Conservation (phyloP, 768 basidiomycete genomes). For the Ramaria rubella region DNA sequence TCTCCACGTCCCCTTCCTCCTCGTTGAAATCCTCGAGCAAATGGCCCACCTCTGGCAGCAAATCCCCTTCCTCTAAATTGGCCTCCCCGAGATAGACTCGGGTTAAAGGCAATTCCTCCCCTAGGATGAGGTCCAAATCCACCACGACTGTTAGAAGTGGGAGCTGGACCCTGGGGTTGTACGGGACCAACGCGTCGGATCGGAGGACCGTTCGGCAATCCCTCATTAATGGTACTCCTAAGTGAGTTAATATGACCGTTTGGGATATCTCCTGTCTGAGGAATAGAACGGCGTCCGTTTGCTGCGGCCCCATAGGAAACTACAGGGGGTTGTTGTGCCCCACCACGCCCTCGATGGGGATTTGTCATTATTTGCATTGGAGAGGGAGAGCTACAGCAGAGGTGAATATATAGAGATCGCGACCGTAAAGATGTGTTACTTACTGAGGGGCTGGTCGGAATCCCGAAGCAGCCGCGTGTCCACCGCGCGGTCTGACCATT, state of each 20-base stretch:
- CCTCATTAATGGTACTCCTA: conserved; percentile 9
- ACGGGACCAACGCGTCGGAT: conserved; percentile 18
- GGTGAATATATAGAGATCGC: conserved; percentile 2
- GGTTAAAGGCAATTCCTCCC: neutral
- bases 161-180: conserved; percentile 28
- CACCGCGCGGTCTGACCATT: conserved; percentile 45
- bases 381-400: conserved; percentile 19
- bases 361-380: conserved; percentile 72
- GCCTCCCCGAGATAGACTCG: conserved; percentile 9
- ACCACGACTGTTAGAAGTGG: conserved; percentile 1
- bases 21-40: conserved; percentile 29
- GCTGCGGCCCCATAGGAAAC: conserved; percentile 5
- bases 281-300: neutral
- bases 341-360: conserved; percentile 44
- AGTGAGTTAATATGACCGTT: conserved; percentile 10
- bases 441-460: conserved; percentile 50
- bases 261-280: neutral
- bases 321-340: conserved; percentile 33
- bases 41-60: conserved; percentile 17
- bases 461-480: conserved; percentile 50
- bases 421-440: conserved; percentile 9
- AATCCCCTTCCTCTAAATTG: conserved; percentile 13
- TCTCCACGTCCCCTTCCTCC: conserved; percentile 35
- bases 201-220: conserved; percentile 9
- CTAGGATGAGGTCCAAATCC: conserved; percentile 10